These are phyloP conservation scores for Kockiozyma suomiensis DNA, from an alignment of 805 yeast genomes.

Conservation along the genomic window DNA sequence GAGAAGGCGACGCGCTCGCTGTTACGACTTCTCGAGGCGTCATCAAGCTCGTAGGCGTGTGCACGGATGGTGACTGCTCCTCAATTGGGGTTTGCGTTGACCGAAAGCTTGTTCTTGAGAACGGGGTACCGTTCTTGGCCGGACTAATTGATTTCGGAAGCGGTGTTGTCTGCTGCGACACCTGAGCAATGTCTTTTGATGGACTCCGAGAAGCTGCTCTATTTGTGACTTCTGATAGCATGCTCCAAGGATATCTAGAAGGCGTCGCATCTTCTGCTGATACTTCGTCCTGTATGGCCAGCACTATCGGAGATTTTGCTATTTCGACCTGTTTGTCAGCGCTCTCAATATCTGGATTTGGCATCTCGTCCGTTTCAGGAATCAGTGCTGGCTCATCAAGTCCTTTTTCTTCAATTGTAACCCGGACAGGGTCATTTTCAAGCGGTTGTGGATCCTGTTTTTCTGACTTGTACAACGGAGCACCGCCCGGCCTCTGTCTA, in stretches of 20 bases:
- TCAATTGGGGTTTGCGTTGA: neutral
- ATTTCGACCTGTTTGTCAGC: neutral
- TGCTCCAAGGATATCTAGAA: conserved; percentile 13
- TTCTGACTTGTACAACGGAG: neutral
- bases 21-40: neutral
- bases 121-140: neutral
- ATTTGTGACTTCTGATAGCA: conserved; percentile 16
- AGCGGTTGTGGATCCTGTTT: neutral
- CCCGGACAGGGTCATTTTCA: neutral
- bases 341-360: neutral
- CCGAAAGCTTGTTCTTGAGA: neutral
- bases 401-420: too few species aligned
- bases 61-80: neutral
- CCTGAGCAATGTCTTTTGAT: neutral
- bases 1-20: neutral
- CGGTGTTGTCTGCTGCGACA: neutral
- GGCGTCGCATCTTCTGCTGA: neutral
- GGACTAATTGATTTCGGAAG: neutral
- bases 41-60: neutral
- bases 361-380: neutral
- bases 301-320: neutral
- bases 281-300: neutral
- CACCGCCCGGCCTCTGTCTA: neutral
- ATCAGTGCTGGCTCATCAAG: neutral
- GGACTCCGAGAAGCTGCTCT: neutral